A percentile compares a stretch with the other conserved stretches of the same genome.
phyloP scores from a whole-genome alignment of 164 flowering plant genomes.

The Santalum album region DNA sequence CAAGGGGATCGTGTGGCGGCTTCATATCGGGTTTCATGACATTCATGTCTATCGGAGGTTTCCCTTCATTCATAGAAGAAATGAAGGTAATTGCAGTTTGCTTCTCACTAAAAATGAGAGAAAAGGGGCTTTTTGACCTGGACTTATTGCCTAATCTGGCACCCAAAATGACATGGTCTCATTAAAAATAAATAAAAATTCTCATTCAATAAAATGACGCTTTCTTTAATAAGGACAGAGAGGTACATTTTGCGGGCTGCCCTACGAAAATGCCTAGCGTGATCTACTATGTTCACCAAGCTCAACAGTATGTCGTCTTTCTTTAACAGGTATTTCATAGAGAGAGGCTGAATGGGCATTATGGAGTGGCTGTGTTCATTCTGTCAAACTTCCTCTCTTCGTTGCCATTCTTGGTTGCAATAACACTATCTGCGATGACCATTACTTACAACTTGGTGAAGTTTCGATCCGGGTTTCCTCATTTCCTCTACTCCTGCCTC shows the following conservation, averaged over 20 bases:
- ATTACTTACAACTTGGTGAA: conserved; percentile 46
- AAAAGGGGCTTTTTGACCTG: too few relatives aligned
- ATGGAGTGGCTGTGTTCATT: conserved; percentile 44
- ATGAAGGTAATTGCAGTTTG: conserved; percentile 15
- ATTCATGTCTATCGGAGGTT: conserved; percentile 29
- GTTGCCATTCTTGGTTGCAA: conserved; percentile 40
- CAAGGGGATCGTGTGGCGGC: conserved; percentile 21
- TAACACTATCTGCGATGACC: conserved; percentile 24
- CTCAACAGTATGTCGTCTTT: neutral
- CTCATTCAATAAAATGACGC: too few relatives aligned
- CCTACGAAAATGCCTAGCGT: too few relatives aligned
- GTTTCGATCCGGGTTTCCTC: conserved; percentile 28
- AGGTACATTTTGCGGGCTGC: too few relatives aligned
- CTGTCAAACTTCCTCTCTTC: conserved; percentile 52
- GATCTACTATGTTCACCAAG: too few relatives aligned
- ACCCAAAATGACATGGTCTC: too few relatives aligned
- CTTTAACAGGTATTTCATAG: conserved; percentile 36
- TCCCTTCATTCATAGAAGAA: conserved; percentile 27
- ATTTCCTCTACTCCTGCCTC: conserved; percentile 28
- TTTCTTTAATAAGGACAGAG: too few relatives aligned
- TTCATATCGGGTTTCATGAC: conserved; percentile 26
- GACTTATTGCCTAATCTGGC: too few relatives aligned
- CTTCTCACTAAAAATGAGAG: neutral
- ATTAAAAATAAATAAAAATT: too few relatives aligned
- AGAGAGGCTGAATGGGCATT: conserved; percentile 55